These are phyloP conservation scores for Trichomonas gallinae DNA, from an alignment of 208 protist genomes.

Conservation along the genomic window DNA sequence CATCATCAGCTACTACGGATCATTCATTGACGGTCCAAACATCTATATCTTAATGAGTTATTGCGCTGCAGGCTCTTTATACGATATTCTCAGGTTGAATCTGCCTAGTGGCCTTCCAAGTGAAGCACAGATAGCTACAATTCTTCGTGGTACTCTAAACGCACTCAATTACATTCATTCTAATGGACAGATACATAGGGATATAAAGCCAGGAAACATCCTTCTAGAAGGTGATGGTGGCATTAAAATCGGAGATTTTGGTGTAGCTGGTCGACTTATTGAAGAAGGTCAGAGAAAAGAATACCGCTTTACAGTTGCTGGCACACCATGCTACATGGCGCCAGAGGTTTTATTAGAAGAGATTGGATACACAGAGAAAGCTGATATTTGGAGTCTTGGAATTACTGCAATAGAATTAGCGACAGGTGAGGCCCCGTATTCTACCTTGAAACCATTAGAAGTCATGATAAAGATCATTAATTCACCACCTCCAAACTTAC, in stretches of 20 bases:
- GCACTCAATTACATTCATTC: conserved; percentile 35
- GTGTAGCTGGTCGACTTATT: conserved; percentile 27
- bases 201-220: conserved; percentile 40
- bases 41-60: conserved; percentile 1
- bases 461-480: background rate
- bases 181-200: conserved; percentile 34
- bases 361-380: conserved; percentile 40
- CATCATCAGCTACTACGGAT: background rate
- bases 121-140: conserved; percentile 29
- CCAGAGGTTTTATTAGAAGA: conserved; percentile 40
- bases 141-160: conserved; percentile 27
- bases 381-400: conserved; percentile 53
- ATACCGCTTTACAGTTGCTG: conserved; percentile 37
- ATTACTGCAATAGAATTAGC: conserved; percentile 52
- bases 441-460: conserved; percentile 35
- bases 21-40: background rate
- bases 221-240: conserved; percentile 28
- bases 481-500: background rate
- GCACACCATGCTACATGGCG: conserved; percentile 50
- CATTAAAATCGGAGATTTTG: conserved; percentile 46
- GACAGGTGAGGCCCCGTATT: conserved; percentile 36
- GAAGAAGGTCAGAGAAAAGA: conserved; percentile 20
- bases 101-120: background rate
- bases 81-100: background rate
- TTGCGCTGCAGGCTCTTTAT: background rate